phyloP scores from a whole-genome alignment of 2,329 filamentous ascomycete genomes.

The Aspergillus brasiliensis region DNA sequence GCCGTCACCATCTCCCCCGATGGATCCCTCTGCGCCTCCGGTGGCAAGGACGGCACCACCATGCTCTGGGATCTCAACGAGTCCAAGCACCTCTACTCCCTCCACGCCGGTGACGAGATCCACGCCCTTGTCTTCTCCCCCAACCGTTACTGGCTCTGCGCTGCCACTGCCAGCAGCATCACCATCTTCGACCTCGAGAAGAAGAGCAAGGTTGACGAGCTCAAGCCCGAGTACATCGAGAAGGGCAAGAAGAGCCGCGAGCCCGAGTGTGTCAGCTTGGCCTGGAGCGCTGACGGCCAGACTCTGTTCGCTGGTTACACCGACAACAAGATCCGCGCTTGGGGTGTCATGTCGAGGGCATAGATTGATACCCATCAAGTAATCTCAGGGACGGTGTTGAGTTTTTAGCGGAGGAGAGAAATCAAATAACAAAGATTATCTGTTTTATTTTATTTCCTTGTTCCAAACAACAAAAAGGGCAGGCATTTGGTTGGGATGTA shows the following conservation, averaged over 20 bases:
- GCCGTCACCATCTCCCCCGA: constrained; percentile 99
- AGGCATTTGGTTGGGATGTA: constrained; percentile 45
- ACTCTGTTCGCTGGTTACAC: constrained; percentile 99
- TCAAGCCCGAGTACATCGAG: constrained; percentile 96
- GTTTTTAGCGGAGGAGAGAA: constrained; percentile 26
- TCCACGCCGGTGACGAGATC: constrained; percentile 99
- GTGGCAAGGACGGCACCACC: constrained; percentile 99
- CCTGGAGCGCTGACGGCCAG: constrained; percentile 98
- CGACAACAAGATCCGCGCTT: constrained; percentile 97
- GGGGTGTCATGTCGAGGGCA: constrained; percentile 95
- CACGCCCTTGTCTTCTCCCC: constrained; percentile 99
- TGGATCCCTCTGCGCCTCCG: constrained; percentile 97
- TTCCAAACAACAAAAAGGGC: constrained; percentile 37
- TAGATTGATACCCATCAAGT: constrained; percentile 50
- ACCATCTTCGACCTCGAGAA: constrained; percentile 99
- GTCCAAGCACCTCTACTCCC: constrained; percentile 99
- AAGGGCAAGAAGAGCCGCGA: constrained; percentile 99
- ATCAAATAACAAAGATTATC: constrained; percentile 17
- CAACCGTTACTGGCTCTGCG: constrained; percentile 99
- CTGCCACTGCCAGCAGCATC: constrained; percentile 94
- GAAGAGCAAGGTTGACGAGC: constrained; percentile 99
- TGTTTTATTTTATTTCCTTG: constrained; percentile 27
- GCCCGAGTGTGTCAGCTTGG: constrained; percentile 95
- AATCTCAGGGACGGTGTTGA: not conserved
- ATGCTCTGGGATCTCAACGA: constrained; percentile 99